A percentile compares a stretch with the other conserved stretches of the same genome.
Conservation (phyloP, 2,329 filamentous ascomycete species). For the Hymenoscyphus fructigenus region DNA sequence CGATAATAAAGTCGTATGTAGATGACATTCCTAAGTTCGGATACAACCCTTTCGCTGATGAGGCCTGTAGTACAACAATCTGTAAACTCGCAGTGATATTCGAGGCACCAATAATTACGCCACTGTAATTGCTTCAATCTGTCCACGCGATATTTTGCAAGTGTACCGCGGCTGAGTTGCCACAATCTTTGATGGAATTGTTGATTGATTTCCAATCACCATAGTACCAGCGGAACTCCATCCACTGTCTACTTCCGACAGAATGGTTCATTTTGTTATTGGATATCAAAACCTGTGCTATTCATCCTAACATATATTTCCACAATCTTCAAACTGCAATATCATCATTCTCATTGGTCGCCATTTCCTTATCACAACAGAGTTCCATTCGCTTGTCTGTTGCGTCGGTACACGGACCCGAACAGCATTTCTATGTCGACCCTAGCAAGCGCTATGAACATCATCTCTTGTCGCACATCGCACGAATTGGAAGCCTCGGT, state of each 20-base stretch:
- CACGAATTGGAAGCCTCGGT: background rate
- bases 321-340: background rate
- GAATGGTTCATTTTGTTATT: background rate
- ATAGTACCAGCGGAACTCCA: background rate
- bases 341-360: background rate
- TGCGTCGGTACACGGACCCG: background rate
- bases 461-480: background rate
- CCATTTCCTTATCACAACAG: background rate
- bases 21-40: background rate
- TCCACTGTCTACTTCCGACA: background rate
- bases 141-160: background rate
- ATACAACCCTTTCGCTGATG: background rate
- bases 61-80: background rate
- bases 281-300: background rate
- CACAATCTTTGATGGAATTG: background rate
- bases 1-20: slow-evolving; percentile 9
- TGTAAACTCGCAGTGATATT: background rate
- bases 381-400: background rate
- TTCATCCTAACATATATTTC: background rate
- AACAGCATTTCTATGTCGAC: background rate
- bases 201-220: background rate
- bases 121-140: background rate
- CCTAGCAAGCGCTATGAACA: background rate
- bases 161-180: background rate
- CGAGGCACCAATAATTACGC: background rate